phyloP scores from a whole-genome alignment of 805 yeast genomes.

The Blastobotrys parvus region DNA sequence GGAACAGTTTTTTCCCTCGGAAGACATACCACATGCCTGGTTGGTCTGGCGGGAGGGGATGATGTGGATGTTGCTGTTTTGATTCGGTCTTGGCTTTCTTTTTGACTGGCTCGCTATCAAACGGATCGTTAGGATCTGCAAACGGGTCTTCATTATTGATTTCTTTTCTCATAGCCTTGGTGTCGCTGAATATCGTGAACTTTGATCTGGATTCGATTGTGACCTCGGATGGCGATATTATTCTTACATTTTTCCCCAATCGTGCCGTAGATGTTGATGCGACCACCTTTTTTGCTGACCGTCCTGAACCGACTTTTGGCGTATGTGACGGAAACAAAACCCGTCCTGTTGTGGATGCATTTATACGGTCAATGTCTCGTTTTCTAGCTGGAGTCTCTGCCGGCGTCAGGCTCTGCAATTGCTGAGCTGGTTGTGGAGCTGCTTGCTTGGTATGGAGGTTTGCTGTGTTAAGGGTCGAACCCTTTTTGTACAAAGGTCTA shows the following conservation, averaged over 20 bases:
- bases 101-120: not conserved
- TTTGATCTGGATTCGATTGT: not conserved
- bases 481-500: slow-evolving; percentile 1
- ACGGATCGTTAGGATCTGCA: not conserved
- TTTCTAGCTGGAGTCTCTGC: slow-evolving; percentile 18
- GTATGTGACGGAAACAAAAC: slow-evolving; percentile 19
- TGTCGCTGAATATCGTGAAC: slow-evolving; percentile 12
- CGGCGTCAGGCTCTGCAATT: slow-evolving; percentile 15
- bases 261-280: not conserved
- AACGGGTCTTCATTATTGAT: slow-evolving; percentile 7
- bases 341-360: slow-evolving; percentile 9
- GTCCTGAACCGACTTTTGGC: slow-evolving; percentile 12
- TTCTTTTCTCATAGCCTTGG: slow-evolving; percentile 11
- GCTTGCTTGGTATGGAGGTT: not conserved
- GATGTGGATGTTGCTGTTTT: slow-evolving; percentile 13
- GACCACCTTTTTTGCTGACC: not conserved
- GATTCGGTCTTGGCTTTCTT: not conserved
- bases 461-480: no score
- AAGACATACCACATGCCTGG: slow-evolving; percentile 32
- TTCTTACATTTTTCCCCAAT: not conserved
- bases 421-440: not conserved
- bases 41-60: slow-evolving; percentile 11
- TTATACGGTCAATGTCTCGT: slow-evolving; percentile 10
- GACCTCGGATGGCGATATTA: not conserved
- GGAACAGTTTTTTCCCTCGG: slow-evolving; percentile 30